Conservation (phyloP, 768 basidiomycete genomes). For the Panus rudis region DNA sequence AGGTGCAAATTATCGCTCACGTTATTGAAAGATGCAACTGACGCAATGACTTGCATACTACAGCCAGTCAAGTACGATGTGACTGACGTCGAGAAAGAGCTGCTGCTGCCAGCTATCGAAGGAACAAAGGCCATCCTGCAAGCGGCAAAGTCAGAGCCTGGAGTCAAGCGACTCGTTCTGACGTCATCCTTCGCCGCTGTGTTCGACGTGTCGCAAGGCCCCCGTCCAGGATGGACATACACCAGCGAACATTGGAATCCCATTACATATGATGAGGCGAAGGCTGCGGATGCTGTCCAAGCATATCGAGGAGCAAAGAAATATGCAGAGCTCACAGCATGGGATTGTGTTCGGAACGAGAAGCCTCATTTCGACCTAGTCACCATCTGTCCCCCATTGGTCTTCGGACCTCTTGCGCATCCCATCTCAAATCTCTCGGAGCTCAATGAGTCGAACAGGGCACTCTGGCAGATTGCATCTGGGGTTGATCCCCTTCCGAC, state of each 20-base stretch:
- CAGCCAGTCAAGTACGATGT: neutral
- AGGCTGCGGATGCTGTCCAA: neutral
- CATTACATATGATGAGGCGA: constrained; percentile 13
- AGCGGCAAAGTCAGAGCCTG: constrained; percentile 9
- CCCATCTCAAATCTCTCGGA: constrained; percentile 1
- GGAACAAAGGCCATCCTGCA: constrained; percentile 15
- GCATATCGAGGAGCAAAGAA: constrained; percentile 12
- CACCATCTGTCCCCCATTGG: constrained; percentile 10
- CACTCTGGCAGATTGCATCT: neutral
- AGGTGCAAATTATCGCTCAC: neutral
- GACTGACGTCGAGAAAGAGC: constrained; percentile 1
- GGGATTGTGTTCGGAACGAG: constrained; percentile 11
- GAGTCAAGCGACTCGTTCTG: constrained; percentile 20
- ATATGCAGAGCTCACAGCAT: constrained; percentile 14
- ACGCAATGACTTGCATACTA: neutral
- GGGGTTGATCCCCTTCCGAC: neutral
- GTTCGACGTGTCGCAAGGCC: constrained; percentile 2
- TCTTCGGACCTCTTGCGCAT: constrained; percentile 7
- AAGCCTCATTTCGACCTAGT: constrained; percentile 12
- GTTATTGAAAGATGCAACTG: neutral
- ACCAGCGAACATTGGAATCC: constrained; percentile 11
- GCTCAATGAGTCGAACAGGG: constrained; percentile 1
- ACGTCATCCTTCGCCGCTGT: constrained; percentile 18
- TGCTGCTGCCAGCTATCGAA: constrained; percentile 15
- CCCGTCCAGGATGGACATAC: constrained; percentile 7